Evolutionary conservation across 108 stramenopile species (phyloP).

Genomic region (Stephanodiscus triporus): DNA sequence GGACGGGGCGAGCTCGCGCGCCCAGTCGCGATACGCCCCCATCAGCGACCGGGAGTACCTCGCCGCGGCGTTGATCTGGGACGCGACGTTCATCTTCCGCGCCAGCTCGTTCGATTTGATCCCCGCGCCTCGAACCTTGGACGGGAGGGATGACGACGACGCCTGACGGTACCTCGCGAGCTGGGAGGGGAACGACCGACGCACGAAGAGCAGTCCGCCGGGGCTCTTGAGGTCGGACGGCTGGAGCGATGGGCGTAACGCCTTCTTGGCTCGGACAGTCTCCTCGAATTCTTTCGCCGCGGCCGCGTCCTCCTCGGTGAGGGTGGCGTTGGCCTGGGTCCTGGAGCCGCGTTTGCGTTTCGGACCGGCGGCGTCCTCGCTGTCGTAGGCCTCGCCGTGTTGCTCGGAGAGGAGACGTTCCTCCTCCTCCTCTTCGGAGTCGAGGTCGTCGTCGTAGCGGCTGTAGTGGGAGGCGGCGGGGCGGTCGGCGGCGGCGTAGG

Average conservation of each 20-base stretch:
- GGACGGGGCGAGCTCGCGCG: constrained; percentile 55
- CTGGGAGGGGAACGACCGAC: constrained; percentile 41
- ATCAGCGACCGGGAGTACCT: constrained; percentile 54
- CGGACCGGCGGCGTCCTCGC: constrained; percentile 11
- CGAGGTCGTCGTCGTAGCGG: constrained; percentile 29
- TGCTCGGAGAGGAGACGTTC: constrained; percentile 60
- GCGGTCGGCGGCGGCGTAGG: too few relatives aligned
- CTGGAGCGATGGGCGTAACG: constrained; percentile 49
- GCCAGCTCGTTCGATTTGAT: constrained; percentile 9
- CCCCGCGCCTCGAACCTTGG: constrained; percentile 13
- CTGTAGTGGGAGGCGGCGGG: constrained; percentile 20
- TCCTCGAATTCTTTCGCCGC: constrained; percentile 48
- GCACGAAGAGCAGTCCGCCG: constrained; percentile 48
- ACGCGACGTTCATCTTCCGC: constrained; percentile 30
- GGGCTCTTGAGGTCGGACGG: constrained; percentile 47
- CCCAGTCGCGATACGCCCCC: constrained; percentile 57
- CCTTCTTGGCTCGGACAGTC: constrained; percentile 34
- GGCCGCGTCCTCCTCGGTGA: constrained; percentile 57
- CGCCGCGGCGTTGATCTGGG: constrained; percentile 43
- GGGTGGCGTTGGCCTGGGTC: constrained; percentile 35
- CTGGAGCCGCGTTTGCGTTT: constrained; percentile 31
- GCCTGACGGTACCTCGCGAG: constrained; percentile 16
- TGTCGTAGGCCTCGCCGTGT: constrained; percentile 62
- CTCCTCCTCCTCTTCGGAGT: constrained; percentile 66
- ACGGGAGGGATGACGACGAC: not conserved